Evolutionary conservation across 257 asterid species (phyloP).

Genomic region (Scutellaria barbata): DNA sequence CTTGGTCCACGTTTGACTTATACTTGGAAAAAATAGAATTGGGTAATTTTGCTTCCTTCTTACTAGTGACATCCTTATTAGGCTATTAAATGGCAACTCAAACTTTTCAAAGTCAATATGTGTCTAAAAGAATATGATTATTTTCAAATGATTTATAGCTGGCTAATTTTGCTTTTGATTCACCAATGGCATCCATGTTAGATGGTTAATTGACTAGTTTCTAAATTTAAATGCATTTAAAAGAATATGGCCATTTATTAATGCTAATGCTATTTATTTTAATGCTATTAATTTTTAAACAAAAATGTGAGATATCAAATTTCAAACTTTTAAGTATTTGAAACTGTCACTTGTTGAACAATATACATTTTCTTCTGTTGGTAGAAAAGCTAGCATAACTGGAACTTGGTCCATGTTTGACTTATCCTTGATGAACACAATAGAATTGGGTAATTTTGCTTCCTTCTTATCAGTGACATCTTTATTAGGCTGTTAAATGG

Average conservation of each 20-base stretch:
- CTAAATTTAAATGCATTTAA: neutral
- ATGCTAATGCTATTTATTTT: neutral
- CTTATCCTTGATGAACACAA: neutral
- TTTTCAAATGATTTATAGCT: neutral
- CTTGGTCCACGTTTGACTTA: constrained; percentile 13
- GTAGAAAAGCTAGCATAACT: constrained; percentile 18
- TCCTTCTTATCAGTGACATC: neutral
- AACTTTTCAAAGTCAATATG: neutral
- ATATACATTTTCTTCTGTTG: constrained; percentile 17
- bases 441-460: neutral
- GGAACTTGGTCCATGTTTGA: neutral
- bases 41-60: neutral
- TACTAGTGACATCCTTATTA: neutral
- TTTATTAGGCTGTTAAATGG: neutral
- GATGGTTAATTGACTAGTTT: neutral
- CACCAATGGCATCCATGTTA: constrained; percentile 10
- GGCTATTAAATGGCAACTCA: neutral
- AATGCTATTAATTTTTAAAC: constrained; percentile 7
- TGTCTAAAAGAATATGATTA: neutral
- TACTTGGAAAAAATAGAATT: neutral
- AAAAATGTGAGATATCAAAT: neutral
- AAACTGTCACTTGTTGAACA: neutral
- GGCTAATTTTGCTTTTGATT: neutral
- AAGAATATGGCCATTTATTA: neutral
- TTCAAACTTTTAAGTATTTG: neutral